Conservation (phyloP, 768 basidiomycete species). For the Mycena venus region DNA sequence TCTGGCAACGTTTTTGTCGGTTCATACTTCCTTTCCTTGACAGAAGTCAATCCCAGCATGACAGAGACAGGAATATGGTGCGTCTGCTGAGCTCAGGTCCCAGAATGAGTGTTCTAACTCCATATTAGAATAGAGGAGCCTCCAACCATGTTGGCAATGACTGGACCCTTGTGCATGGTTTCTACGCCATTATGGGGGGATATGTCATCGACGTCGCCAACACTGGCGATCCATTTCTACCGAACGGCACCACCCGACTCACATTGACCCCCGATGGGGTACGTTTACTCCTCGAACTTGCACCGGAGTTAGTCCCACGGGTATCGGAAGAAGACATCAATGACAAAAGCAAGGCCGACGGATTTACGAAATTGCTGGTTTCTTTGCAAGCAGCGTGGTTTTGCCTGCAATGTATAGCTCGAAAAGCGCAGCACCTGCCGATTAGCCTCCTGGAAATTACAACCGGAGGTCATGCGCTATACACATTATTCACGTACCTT, state of each 20-base stretch:
- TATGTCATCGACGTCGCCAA: background rate
- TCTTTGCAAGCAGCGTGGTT: conserved; percentile 42
- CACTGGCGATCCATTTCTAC: background rate
- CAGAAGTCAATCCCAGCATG: too few species aligned
- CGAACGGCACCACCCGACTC: background rate
- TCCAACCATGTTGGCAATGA: background rate
- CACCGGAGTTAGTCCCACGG: background rate
- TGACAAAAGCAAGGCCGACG: conserved; percentile 44
- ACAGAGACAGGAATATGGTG: too few species aligned
- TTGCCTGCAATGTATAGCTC: background rate
- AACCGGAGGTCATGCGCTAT: background rate
- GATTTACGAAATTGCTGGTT: conserved; percentile 38
- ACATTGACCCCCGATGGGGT: conserved; percentile 14
- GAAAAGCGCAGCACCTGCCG: background rate
- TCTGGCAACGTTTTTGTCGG: too few species aligned
- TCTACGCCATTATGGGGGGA: conserved; percentile 11
- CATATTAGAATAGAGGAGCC: too few species aligned
- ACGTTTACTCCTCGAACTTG: background rate
- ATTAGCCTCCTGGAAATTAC: conserved; percentile 7
- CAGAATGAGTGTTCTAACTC: too few species aligned
- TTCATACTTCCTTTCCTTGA: too few species aligned
- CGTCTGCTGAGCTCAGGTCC: too few species aligned
- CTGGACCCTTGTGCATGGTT: conserved; percentile 12
- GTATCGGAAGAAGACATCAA: conserved; percentile 33
- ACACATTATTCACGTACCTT: conserved; percentile 13